These are phyloP conservation scores for Mallotus repandus DNA, from an alignment of 441 rosid species.

Conservation along the genomic window DNA sequence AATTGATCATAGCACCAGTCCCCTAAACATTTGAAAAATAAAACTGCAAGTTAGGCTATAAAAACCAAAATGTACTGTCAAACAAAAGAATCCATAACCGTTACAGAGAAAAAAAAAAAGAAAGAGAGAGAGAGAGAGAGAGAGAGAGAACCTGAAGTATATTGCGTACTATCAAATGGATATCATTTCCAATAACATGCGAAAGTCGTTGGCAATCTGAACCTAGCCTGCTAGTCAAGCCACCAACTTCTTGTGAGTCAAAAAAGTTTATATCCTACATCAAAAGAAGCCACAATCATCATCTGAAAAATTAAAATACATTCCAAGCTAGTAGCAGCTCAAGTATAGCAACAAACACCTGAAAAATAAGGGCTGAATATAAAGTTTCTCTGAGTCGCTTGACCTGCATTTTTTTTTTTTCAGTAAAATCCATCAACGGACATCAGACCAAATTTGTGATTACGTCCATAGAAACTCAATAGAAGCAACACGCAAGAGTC, in stretches of 20 bases:
- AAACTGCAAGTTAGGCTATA: conserved; percentile 3
- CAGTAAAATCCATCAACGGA: too few relatives aligned
- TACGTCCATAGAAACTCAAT: background rate
- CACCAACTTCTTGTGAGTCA: conserved; percentile 48
- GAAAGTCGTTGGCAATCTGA: conserved; percentile 57
- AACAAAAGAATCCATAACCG: background rate
- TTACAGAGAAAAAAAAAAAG: background rate
- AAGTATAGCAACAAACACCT: conserved; percentile 30
- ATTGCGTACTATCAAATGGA: conserved; percentile 52
- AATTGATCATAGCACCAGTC: conserved; percentile 51
- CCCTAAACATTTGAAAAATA: conserved; percentile 36
- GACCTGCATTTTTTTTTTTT: conserved; percentile 30
- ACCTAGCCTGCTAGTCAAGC: conserved; percentile 57
- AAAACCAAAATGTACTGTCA: background rate
- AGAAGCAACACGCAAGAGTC: background rate
- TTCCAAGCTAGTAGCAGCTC: background rate
- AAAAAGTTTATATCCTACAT: conserved; percentile 50
- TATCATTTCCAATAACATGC: conserved; percentile 42
- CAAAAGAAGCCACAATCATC: conserved; percentile 12
- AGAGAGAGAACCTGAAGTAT: conserved; percentile 41
- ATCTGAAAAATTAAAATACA: conserved; percentile 9
- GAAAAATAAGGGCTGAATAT: conserved; percentile 42
- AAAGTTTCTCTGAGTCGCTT: conserved; percentile 46
- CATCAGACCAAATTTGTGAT: background rate
- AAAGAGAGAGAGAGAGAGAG: background rate